These are phyloP conservation scores for Lasiosphaeria hispida DNA, from an alignment of 495 filamentous ascomycete genomes.

Conservation along the genomic window DNA sequence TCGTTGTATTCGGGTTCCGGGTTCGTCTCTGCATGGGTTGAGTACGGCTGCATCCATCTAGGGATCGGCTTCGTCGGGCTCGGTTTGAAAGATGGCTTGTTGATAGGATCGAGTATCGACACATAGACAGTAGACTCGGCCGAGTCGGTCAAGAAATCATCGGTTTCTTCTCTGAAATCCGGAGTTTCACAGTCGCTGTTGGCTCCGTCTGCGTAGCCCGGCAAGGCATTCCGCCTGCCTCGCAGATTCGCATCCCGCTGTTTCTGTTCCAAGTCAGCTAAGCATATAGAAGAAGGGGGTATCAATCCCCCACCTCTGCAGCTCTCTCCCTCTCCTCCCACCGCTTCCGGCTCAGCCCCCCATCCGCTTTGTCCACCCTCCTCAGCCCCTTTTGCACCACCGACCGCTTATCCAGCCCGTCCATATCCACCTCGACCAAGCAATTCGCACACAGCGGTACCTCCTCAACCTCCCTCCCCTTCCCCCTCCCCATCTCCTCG, in stretches of 20 bases:
- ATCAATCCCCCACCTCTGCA: constrained; percentile 18
- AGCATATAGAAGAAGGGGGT: too few species aligned
- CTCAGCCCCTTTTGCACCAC: constrained; percentile 27
- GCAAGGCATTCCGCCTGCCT: not conserved
- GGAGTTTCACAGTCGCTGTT: not conserved
- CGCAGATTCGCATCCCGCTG: constrained; percentile 1
- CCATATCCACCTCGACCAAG: constrained; percentile 23
- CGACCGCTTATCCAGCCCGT: constrained; percentile 11
- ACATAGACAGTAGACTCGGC: constrained; percentile 36
- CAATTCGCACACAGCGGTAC: constrained; percentile 38
- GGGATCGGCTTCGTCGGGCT: constrained; percentile 47
- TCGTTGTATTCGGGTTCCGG: not conserved
- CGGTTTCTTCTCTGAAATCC: too few species aligned
- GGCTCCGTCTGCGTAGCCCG: not conserved
- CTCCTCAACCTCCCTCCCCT: constrained; percentile 30
- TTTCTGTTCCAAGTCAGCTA: not conserved
- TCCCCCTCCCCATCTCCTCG: constrained; percentile 4
- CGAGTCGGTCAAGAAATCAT: not conserved
- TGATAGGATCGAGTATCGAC: constrained; percentile 41
- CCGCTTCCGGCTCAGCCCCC: constrained; percentile 21
- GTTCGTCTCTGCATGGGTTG: constrained; percentile 16
- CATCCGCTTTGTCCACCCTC: constrained; percentile 27
- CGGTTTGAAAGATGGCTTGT: constrained; percentile 38
- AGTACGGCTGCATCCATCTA: constrained; percentile 42
- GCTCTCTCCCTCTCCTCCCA: constrained; percentile 4